Conservation (phyloP, 202 grass and related monocot species). For the Brachypodium distachyon region DNA sequence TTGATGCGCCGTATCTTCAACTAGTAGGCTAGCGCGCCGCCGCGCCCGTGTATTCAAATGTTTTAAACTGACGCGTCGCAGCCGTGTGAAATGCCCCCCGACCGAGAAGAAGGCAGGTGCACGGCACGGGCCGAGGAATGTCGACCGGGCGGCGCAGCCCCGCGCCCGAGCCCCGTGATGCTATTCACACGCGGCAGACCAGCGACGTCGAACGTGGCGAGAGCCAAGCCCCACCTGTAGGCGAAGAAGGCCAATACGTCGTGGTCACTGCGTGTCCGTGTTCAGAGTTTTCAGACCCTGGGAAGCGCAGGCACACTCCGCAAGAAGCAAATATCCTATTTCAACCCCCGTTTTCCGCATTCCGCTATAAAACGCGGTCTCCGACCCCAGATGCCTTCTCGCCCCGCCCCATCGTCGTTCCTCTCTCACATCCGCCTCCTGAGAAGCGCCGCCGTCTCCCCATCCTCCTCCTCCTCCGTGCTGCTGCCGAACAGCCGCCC, state of each 20-base stretch:
- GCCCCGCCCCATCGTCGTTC: constrained; percentile 23
- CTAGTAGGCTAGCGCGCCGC: too few relatives aligned
- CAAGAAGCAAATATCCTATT: neutral
- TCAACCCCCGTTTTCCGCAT: neutral
- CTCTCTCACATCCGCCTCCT: constrained; percentile 25
- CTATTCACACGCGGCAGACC: neutral
- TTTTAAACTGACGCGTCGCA: neutral
- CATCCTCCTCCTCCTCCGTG: neutral
- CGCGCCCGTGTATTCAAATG: too few relatives aligned
- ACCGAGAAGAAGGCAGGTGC: neutral
- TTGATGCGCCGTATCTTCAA: too few relatives aligned
- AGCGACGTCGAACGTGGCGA: constrained; percentile 10
- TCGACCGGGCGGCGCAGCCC: neutral
- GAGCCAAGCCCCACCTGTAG: neutral
- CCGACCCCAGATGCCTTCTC: constrained; percentile 33
- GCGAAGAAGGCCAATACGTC: too few relatives aligned
- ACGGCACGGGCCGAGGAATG: neutral
- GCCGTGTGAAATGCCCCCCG: neutral
- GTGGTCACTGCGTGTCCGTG: too few relatives aligned
- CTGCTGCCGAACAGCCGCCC: neutral
- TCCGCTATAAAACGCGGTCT: constrained; percentile 11
- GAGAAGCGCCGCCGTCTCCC: neutral
- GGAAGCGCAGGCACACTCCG: neutral
- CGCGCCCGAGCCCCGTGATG: neutral
- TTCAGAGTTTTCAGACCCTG: neutral